Conservation (phyloP, 1,284 basidiomycete species). For the Cutaneotrichosporon mucoides region DNA sequence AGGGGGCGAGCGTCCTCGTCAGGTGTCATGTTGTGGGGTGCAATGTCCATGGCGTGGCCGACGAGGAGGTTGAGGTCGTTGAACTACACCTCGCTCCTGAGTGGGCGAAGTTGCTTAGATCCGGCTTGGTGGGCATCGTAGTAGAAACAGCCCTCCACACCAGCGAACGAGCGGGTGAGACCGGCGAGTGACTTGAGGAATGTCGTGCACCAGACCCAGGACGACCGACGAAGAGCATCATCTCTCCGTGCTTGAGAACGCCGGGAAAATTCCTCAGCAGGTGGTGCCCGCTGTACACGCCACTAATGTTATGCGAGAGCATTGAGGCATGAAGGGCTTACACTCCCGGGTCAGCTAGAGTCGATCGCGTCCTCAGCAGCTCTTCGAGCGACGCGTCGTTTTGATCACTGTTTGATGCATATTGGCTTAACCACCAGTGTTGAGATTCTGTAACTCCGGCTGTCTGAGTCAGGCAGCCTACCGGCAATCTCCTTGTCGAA, state of each 20-base stretch:
- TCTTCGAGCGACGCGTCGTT: too few relatives aligned
- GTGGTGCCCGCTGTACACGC: conserved; percentile 38
- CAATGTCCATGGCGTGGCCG: conserved; percentile 44
- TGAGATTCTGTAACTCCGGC: too few relatives aligned
- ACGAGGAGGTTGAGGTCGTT: conserved; percentile 45
- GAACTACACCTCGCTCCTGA: conserved; percentile 25
- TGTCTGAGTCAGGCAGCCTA: too few relatives aligned
- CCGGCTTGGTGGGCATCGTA: conserved; percentile 43
- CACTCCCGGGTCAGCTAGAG: too few relatives aligned
- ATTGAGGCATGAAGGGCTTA: too few relatives aligned
- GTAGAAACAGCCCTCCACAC: conserved; percentile 45
- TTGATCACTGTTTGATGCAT: too few relatives aligned
- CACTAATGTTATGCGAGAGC: too few relatives aligned
- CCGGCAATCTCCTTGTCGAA: too few relatives aligned
- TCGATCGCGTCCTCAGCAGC: too few relatives aligned
- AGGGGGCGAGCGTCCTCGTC: conserved; percentile 24
- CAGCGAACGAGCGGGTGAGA: conserved; percentile 47
- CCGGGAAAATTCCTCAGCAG: conserved; percentile 39
- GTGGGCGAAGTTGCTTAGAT: conserved; percentile 9
- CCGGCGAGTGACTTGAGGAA: conserved; percentile 52
- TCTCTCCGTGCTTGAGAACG: conserved; percentile 41
- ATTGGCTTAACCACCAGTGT: too few relatives aligned
- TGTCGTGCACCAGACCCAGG: conserved; percentile 51
- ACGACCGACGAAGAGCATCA: conserved; percentile 47
- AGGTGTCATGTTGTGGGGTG: conserved; percentile 39